Base-by-base conservation (phyloP, 2,329 filamentous ascomycete genomes). In the Hirsutella minnesotensis region DNA sequence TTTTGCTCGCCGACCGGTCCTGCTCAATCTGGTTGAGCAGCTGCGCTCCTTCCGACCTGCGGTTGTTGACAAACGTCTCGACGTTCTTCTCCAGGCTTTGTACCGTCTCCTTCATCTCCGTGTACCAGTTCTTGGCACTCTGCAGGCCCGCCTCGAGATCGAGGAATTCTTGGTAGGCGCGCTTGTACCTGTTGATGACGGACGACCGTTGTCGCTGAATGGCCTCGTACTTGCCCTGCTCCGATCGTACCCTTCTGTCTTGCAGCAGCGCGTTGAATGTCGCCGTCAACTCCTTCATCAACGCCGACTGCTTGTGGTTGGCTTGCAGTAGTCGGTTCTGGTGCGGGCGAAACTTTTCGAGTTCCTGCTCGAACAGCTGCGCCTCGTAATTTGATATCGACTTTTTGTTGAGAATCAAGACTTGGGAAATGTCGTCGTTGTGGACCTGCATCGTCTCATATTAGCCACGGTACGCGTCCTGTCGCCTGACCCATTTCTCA, bases 371-470 rank as follows among this genome's bases (percentile, higher is more conserved):
- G 66, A 98, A 98, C 3, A 98, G 74, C 55, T 95, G 87, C 12
- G 73, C 81, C 61, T 98, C 92, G 55, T 92, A 90, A 56, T 87
- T 94, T 18, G 87, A 76, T 55, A 96, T 90, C 2, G 87, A 83
- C 64, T 96, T 98, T 61, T 96, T 96, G 71, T 98, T 98, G 46
- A 98, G 69, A 44, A 98, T 98, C 46, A 98, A 72, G 12, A 96
- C 89, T 56, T 95, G 92, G 5, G 89, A 95, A 49, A 98, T 98
- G 56, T 98, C 94, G 56, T 98, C 94, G 51, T 84, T 87, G 64
- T 94, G 90, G 42, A 90, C 83, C 90, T 96, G 24, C 12, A 7
- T 95, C 42, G 9, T 3, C 16, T 39, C 47, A 47, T 15, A 45
- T 63, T 44, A 57, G 53, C 8, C 1, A 38, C 7, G 4, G 19